Conservation (phyloP, 768 basidiomycete genomes). For the Holtermannia corniformis region DNA sequence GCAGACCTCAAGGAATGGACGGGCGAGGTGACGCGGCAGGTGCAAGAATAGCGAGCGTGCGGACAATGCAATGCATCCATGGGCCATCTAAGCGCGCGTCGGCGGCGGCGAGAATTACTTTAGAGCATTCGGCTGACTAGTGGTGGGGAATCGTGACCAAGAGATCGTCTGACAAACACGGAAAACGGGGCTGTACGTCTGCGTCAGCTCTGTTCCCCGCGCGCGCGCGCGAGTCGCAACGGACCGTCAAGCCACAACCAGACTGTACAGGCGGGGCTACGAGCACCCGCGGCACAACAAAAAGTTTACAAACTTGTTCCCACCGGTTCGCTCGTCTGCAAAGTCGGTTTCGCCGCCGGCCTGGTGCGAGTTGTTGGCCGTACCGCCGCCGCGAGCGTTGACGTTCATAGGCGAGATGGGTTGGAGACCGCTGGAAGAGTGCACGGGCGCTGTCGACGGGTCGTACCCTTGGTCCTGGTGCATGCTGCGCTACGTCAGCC, state of each 20-base stretch:
- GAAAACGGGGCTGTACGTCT: no score
- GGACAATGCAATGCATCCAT: no score
- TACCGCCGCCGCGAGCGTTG: slow-evolving; percentile 26
- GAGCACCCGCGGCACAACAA: slow-evolving; percentile 35
- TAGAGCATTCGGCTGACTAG: no score
- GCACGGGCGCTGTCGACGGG: slow-evolving; percentile 29
- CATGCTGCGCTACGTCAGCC: no score
- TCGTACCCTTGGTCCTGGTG: slow-evolving; percentile 27
- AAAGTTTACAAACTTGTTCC: slow-evolving; percentile 34
- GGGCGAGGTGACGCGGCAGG: background rate
- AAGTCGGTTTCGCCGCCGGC: slow-evolving; percentile 31
- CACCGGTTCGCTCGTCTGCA: slow-evolving; percentile 22
- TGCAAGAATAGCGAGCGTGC: background rate
- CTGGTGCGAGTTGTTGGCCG: slow-evolving; percentile 26
- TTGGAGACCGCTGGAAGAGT: slow-evolving; percentile 29
- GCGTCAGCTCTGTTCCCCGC: no score
- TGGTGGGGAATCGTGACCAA: no score
- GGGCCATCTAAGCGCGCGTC: no score
- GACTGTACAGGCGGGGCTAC: no score
- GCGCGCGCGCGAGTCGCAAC: no score
- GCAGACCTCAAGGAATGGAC: background rate
- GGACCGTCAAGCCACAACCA: no score
- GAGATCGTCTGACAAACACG: no score
- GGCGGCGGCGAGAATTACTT: no score
- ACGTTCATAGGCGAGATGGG: slow-evolving; percentile 36